Base-by-base conservation (phyloP, 1,284 basidiomycete genomes). In the Sphaerobolus stellatus region DNA sequence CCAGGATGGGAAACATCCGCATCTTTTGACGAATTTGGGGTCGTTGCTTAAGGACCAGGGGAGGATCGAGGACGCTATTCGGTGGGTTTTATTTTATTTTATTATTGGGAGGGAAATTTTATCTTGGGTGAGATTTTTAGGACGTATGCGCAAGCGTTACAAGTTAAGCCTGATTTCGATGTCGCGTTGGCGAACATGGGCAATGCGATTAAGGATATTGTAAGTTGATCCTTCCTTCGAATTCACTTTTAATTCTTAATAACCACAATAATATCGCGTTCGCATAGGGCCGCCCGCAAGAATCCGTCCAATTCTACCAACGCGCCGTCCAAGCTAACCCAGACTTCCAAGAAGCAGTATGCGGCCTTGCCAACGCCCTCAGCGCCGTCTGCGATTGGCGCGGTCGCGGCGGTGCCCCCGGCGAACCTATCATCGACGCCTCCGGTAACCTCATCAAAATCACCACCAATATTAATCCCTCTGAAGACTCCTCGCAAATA, bases 141-240 rank as follows among this genome's bases (percentile, higher is more conserved):
- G 45, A 72, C 78, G 63, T 81, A 81, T 61, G 65, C 68, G 52
- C 73, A 75, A 52, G 83, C 82, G 2, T 69, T 86, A 28, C 64
- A 76, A 53, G 70, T 66, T 57, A 81, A 83, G 46, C 82, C 83
- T 3, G 76, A 78, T 59, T 80, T 80, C 54, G 83, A 83, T 51
- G 78, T 84, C 48, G 83, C 83, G 1, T 69, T 84, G 9, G 81
- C 82, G 18, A 83, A 85, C 57, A 70, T 84, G 58, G 83, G 77
- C n/a, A 84, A 83, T 63, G 79, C 80, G 0, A 67, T 84, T 62
- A 79, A 79, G 60, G 79, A 81, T 56, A 66, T 67, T 57, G 80
- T 79, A 38, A 50, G 72, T 56, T 30, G 57, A 34, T 31, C 16
- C 18, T 38, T 27, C 16, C 29, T 28, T 16, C 30, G 28, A 36